These are phyloP conservation scores for Nigrospora osmanthi DNA, from an alignment of 2,329 filamentous ascomycete genomes.

Conservation along the genomic window DNA sequence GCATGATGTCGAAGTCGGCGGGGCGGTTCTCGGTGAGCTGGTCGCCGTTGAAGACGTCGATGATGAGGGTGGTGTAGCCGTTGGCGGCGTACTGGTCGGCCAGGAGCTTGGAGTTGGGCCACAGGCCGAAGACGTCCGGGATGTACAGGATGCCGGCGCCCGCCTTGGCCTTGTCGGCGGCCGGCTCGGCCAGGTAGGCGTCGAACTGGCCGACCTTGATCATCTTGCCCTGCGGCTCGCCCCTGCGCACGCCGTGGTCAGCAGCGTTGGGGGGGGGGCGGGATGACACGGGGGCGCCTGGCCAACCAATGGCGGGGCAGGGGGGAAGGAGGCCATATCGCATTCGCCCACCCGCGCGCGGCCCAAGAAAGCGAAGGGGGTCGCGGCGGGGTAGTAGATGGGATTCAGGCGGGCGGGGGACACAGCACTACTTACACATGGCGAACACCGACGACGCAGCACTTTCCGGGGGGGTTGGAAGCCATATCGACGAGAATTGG, in stretches of 20 bases:
- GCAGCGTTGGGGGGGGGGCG: no score
- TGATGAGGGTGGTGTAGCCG: slow-evolving; percentile 61
- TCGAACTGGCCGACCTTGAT: slow-evolving; percentile 38
- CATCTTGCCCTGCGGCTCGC: slow-evolving; percentile 35
- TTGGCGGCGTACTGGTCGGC: slow-evolving; percentile 70
- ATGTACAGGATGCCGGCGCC: slow-evolving; percentile 36
- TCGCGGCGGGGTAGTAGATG: no score
- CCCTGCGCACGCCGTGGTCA: slow-evolving; percentile 26
- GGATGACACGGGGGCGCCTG: not conserved
- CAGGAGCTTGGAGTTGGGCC: slow-evolving; percentile 55
- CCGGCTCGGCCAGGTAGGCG: slow-evolving; percentile 42
- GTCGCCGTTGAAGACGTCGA: slow-evolving; percentile 66
- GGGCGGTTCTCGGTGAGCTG: slow-evolving; percentile 45
- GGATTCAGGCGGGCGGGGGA: no score
- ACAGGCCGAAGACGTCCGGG: slow-evolving; percentile 43
- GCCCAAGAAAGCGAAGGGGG: no score
- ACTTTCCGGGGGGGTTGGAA: slow-evolving; percentile 41
- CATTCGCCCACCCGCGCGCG: no score
- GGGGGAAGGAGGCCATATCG: no score
- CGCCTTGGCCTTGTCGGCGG: slow-evolving; percentile 28
- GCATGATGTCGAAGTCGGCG: slow-evolving; percentile 29
- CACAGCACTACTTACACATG: slow-evolving; percentile 41
- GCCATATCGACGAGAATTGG: slow-evolving; percentile 30
- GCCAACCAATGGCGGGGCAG: not conserved
- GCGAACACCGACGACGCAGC: slow-evolving; percentile 44